phyloP scores from a whole-genome alignment of 208 protist species.

The Strigomonas culicis region DNA sequence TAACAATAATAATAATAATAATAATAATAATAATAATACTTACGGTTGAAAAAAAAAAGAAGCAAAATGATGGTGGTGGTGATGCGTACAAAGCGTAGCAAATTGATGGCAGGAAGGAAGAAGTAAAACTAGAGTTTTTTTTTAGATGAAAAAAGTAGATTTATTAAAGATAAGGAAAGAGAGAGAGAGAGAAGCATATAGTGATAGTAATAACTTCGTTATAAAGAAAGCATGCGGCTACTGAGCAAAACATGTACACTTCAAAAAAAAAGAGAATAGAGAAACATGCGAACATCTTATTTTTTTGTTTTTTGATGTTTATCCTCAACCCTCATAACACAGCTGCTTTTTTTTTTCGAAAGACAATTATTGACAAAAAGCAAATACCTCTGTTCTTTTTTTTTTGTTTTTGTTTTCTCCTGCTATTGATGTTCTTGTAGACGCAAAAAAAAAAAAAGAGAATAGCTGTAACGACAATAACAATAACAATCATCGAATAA shows the following conservation, averaged over 20 bases:
- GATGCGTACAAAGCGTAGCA: too few relatives aligned
- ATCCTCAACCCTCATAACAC: not conserved
- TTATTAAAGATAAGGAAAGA: not conserved
- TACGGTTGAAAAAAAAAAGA: too few relatives aligned
- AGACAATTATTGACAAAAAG: not conserved
- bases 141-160: too few relatives aligned
- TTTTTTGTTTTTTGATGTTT: conserved; percentile 1
- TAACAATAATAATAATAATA: conserved; percentile 1
- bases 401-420: conserved; percentile 6
- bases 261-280: conserved; percentile 11
- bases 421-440: not conserved
- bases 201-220: not conserved
- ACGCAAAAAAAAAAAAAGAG: conserved; percentile 14
- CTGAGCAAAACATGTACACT: not conserved
- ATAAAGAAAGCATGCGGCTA: not conserved
- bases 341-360: not conserved
- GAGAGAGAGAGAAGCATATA: conserved; percentile 7
- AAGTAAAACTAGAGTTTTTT: too few relatives aligned
- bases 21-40: conserved; percentile 8
- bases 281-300: not conserved
- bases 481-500: conserved; percentile 1
- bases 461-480: not conserved
- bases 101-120: too few relatives aligned
- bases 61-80: too few relatives aligned
- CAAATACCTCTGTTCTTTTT: not conserved